Base-by-base conservation (phyloP, 345 rosid genomes). In the Acer negundo region DNA sequence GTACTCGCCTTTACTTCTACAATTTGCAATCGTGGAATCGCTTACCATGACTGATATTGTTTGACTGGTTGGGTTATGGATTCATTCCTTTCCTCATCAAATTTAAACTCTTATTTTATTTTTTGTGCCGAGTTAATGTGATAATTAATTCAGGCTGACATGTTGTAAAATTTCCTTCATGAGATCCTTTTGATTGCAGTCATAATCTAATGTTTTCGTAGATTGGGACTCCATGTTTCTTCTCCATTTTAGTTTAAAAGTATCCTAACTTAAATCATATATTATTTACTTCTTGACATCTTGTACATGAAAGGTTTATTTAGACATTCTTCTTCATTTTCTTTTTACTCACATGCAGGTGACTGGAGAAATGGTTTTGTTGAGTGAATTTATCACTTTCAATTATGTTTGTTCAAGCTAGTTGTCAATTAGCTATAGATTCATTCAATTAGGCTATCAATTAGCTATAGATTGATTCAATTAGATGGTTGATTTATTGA, bases 131-230 rank as follows among this genome's bases (percentile, higher is more conserved):
- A 58, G 62, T 58, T 58, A 58, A 58, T 17, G n/a, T 20, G 20
- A 19, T 58, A n/a, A 58, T n/a, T 58, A 58, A 58, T 58, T 58
- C 62, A 58, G 62, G 62, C 20, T 58, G 55, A 49, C 62, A 56
- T 58, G 62, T 56, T 16, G 20, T 58, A 17, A 17, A 58, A 9
- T 58, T 7, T 6, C 23, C 24, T n/a, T 58, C 24, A 58, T 58
- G 62, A 58, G 55, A 49, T 49, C 55, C 55, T 49, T 49, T 15
- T 13, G 55, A 49, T n/a, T n/a, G 20, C 62, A 58, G 62, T 58
- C 23, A 58, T 17, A n/a, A n/a, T 58, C 10, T 58, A 7, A n/a
- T 58, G 1, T 58, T 17, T 56, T 56, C 1, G 62, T 16, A 56
- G n/a, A 56, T 8, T 56, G 62, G 23, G 23, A 31, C 38, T 7